phyloP scores from a whole-genome alignment of 1,139 yeast species.

The Yueomyces sp. region DNA sequence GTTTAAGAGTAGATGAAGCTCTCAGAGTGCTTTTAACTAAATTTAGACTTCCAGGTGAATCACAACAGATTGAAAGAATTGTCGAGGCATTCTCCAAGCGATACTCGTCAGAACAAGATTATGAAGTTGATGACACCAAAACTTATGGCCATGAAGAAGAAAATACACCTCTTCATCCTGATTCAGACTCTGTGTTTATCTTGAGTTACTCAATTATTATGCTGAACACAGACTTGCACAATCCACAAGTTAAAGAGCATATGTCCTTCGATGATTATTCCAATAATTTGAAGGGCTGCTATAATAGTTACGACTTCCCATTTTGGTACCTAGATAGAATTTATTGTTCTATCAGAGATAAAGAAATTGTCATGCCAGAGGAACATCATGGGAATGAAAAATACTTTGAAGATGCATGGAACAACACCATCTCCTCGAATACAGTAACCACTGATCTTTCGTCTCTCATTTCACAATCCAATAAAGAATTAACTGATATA shows the following conservation, averaged over 20 bases:
- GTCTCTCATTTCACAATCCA: slow-evolving; percentile 21
- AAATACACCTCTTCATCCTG: slow-evolving; percentile 37
- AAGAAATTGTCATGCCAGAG: slow-evolving; percentile 93
- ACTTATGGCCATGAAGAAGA: slow-evolving; percentile 2
- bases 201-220: slow-evolving; percentile 60
- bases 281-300: slow-evolving; percentile 66
- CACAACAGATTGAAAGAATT: slow-evolving; percentile 86
- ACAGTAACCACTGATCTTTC: slow-evolving; percentile 21
- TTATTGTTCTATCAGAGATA: slow-evolving; percentile 61
- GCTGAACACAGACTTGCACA: slow-evolving; percentile 65
- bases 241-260: slow-evolving; percentile 64
- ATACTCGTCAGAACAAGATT: slow-evolving; percentile 50
- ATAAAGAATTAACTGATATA: slow-evolving; percentile 17
- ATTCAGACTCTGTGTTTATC: slow-evolving; percentile 57
- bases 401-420: slow-evolving; percentile 90
- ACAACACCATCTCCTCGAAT: slow-evolving; percentile 50
- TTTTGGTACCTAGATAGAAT: slow-evolving; percentile 72
- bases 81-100: slow-evolving; percentile 76
- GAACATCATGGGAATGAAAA: slow-evolving; percentile 76
- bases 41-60: slow-evolving; percentile 93
- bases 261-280: slow-evolving; percentile 79
- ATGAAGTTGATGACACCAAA: slow-evolving; percentile 7
- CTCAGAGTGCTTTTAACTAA: slow-evolving; percentile 64
- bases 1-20: slow-evolving; percentile 82
- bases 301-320: slow-evolving; percentile 63